Conservation (phyloP, 108 stramenopile genomes). For the Cylindrotheca fusiformis region DNA sequence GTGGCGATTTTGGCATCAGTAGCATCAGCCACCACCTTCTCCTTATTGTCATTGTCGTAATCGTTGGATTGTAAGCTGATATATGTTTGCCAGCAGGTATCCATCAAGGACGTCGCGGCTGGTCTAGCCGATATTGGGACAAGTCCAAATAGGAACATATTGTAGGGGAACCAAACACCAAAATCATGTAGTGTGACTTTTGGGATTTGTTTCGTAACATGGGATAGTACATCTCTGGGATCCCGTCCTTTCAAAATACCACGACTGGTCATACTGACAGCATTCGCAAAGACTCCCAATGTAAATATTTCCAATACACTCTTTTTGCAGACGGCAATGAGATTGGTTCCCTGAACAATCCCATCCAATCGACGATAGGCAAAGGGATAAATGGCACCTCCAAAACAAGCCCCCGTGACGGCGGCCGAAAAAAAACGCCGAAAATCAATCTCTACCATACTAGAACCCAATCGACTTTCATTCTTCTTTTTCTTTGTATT, state of each 20-base stretch:
- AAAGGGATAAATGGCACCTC: conserved; percentile 50
- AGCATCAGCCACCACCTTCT: no score
- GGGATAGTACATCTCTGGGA: conserved; percentile 17
- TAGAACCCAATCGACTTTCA: neutral
- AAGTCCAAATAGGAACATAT: conserved; percentile 47
- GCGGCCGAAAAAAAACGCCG: conserved; percentile 33
- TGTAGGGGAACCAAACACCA: conserved; percentile 56
- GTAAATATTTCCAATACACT: conserved; percentile 47
- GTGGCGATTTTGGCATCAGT: no score
- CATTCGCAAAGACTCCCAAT: conserved; percentile 57
- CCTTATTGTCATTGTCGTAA: no score
- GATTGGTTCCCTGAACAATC: conserved; percentile 29
- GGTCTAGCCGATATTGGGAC: conserved; percentile 46
- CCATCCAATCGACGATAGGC: conserved; percentile 46
- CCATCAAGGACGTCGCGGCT: conserved; percentile 47
- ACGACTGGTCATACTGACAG: conserved; percentile 42
- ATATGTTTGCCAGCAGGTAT: conserved; percentile 59
- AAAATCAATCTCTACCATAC: conserved; percentile 1
- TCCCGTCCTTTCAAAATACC: conserved; percentile 28
- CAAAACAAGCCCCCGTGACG: conserved; percentile 37
- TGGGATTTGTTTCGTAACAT: conserved; percentile 44
- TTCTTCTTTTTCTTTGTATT: neutral
- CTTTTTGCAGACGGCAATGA: conserved; percentile 38
- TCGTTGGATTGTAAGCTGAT: conserved; percentile 49
- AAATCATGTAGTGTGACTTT: conserved; percentile 51